Percentiles rank a stretch among this genome's conserved stretches.
Evolutionary conservation across 805 yeast genomes (phyloP).

Genomic region (Kregervanrija pseudodelftensis): DNA sequence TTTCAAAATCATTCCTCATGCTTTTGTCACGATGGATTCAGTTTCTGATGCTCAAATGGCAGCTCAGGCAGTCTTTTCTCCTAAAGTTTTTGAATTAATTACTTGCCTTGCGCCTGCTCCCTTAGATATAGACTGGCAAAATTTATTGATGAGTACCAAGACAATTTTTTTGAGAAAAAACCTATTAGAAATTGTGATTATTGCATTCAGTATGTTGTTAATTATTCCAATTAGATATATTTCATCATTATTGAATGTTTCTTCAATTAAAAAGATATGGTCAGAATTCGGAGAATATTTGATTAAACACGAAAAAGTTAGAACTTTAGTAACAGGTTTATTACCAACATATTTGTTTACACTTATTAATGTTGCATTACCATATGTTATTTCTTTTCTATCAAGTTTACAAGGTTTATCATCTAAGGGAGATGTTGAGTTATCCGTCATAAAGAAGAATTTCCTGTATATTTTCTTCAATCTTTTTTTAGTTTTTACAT

Average conservation of each 20-base stretch:
- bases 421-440: conserved; percentile 52
- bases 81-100: conserved; percentile 75
- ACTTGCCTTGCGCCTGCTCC: conserved; percentile 94
- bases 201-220: conserved; percentile 43
- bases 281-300: conserved; percentile 51
- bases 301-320: conserved; percentile 41
- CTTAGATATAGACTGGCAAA: conserved; percentile 82
- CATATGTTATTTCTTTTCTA: conserved; percentile 47
- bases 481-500: conserved; percentile 52
- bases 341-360: conserved; percentile 56
- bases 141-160: conserved; percentile 35
- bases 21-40: conserved; percentile 86
- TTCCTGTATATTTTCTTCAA: conserved; percentile 55
- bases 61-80: conserved; percentile 92
- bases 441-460: conserved; percentile 50
- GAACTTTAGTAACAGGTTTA: conserved; percentile 54
- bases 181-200: conserved; percentile 30
- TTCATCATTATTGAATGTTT: conserved; percentile 48
- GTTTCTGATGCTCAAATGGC: conserved; percentile 97
- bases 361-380: conserved; percentile 43
- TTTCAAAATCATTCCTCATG: conserved; percentile 38
- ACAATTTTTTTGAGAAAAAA: conserved; percentile 30
- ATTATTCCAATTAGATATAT: conserved; percentile 51
- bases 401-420: conserved; percentile 45
- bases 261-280: conserved; percentile 50